Evolutionary conservation across 2,329 filamentous ascomycete species (phyloP), one percentile per base, ranked within the genome.

Genomic region (Paraphaeosphaeria sporulosa): DNA sequence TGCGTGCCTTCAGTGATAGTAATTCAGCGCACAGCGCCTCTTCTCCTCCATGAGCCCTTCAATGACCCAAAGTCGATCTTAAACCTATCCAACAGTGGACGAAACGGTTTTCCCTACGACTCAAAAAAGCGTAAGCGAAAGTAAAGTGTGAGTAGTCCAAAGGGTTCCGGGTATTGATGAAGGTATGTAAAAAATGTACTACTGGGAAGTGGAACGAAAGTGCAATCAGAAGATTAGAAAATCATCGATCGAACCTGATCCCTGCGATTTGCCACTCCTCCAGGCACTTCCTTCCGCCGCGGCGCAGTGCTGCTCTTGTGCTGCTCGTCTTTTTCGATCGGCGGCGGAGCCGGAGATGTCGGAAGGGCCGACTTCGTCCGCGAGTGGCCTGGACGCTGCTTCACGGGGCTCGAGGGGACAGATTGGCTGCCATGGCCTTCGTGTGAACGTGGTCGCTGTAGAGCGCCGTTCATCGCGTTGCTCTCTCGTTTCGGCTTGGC

Each of bases 191-290:
- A 64, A n/a, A 62, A 58, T 62, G 65, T 57, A 55, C 38, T 23
- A 52, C 46, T 60, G 34, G 62, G 30, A 25, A 32, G 47, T 43
- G 47, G 42, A 52, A 27, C 19, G 38, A 36, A 25, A 19, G 27
- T 15, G 43, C 47, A 19, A 57, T 55, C 36, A 27, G 21, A 13
- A 38, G 38, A 44, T 44, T 54, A 47, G 66, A 77, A 78, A 64
- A 79, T 78, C 76, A 79, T 79, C 64, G 76, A 78, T 70, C 76
- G 74, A 73, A 79, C 76, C 69, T 79, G 76, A 62, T 78, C 74
- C 57, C 76, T 71, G 40, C 76, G 71, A 58, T 62, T 67, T 36
- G 64, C 32, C 44, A 60, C 60, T 43, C 59, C 53, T 34, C 55
- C 49, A 36, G 62, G 54, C 56, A 52, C 55, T 23, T 64, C 63